Conservation (phyloP, 306 rosid species). For the Fragaria nilgerrensis region DNA sequence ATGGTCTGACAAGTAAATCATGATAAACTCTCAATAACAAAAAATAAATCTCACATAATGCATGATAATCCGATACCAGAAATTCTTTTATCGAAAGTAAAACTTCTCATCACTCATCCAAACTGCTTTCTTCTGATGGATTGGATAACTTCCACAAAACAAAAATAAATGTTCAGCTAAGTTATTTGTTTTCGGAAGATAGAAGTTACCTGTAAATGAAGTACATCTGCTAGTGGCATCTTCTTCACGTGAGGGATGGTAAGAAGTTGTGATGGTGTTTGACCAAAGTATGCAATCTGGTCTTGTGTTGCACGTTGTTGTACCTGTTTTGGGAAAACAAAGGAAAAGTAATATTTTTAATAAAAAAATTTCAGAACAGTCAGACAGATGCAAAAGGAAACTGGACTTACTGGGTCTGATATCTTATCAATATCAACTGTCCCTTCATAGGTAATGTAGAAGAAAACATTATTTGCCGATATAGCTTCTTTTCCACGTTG, state of each 20-base stretch:
- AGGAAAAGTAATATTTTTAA: conserved; percentile 10
- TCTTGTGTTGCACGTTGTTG: conserved; percentile 91
- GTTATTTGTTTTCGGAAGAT: neutral
- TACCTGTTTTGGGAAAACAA: conserved; percentile 50
- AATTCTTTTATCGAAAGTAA: neutral
- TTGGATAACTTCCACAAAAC: neutral
- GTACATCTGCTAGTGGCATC: conserved; percentile 76
- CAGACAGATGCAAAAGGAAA: conserved; percentile 26
- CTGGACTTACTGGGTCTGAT: conserved; percentile 74
- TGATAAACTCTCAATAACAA: neutral
- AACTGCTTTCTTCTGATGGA: neutral
- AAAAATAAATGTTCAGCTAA: neutral
- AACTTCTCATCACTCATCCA: neutral
- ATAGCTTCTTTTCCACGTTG: conserved; percentile 94
- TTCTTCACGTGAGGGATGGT: conserved; percentile 79
- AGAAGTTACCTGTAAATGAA: conserved; percentile 84
- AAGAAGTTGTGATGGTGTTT: conserved; percentile 95
- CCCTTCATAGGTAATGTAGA: conserved; percentile 92
- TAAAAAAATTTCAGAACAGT: conserved; percentile 5
- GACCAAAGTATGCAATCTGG: conserved; percentile 99
- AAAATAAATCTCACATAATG: neutral
- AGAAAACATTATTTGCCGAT: conserved; percentile 85
- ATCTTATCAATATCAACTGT: conserved; percentile 94
- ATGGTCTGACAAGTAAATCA: conserved; percentile 61
- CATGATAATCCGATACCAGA: neutral